Evolutionary conservation across 805 yeast genomes (phyloP).

Genomic region (Lipomyces sp.): DNA sequence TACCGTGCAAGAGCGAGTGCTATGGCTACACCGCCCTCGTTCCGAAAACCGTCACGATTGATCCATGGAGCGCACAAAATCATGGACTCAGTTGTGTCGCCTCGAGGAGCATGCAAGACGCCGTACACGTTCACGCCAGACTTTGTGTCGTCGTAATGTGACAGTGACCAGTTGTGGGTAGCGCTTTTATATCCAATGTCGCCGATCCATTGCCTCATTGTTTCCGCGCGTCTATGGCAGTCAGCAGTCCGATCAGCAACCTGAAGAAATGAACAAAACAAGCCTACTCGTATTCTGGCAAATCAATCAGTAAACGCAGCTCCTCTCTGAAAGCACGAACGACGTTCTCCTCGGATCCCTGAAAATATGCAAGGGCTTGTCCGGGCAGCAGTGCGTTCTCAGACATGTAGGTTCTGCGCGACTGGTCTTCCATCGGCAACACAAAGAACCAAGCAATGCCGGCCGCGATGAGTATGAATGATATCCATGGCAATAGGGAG

Average conservation of each 20-base stretch:
- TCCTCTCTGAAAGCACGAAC: slow-evolving; percentile 79
- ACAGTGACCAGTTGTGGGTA: slow-evolving; percentile 40
- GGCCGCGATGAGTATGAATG: slow-evolving; percentile 4
- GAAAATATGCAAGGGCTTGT: slow-evolving; percentile 84
- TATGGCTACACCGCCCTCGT: slow-evolving; percentile 77
- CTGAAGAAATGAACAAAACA: background rate
- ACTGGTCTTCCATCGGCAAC: slow-evolving; percentile 79
- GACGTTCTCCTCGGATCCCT: slow-evolving; percentile 93
- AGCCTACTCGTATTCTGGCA: slow-evolving; percentile 28
- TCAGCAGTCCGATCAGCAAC: slow-evolving; percentile 5
- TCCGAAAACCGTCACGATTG: slow-evolving; percentile 59
- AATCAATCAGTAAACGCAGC: slow-evolving; percentile 40
- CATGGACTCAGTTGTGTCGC: slow-evolving; percentile 94
- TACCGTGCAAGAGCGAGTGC: slow-evolving; percentile 72
- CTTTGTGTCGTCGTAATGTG: slow-evolving; percentile 31
- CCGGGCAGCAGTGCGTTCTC: slow-evolving; percentile 98
- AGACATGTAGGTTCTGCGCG: slow-evolving; percentile 76
- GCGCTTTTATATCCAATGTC: slow-evolving; percentile 71
- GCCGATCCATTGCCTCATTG: slow-evolving; percentile 57
- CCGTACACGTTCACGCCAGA: slow-evolving; percentile 62
- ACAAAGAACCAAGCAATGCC: slow-evolving; percentile 57
- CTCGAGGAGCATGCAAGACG: slow-evolving; percentile 85
- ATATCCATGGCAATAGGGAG: slow-evolving; percentile 5
- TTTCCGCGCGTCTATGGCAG: slow-evolving; percentile 43
- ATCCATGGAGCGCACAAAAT: slow-evolving; percentile 86